Conservation (phyloP, 768 basidiomycete species). For the Stropharia rugosoannulata region DNA sequence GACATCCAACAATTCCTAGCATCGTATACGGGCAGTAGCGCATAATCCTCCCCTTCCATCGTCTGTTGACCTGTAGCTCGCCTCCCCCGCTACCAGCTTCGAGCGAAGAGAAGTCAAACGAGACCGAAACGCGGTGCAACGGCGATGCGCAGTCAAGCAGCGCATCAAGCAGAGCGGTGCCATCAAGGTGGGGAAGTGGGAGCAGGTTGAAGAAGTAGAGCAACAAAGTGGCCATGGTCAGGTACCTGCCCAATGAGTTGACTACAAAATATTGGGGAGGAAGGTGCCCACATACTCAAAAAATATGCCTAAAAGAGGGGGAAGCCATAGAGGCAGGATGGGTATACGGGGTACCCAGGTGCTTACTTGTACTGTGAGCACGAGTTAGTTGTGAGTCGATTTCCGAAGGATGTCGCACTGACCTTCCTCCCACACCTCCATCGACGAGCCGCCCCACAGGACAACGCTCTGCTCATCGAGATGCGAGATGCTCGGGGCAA, state of each 20-base stretch:
- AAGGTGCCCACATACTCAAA: slow-evolving; percentile 48
- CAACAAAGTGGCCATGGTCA: slow-evolving; percentile 67
- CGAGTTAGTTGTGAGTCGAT: not conserved
- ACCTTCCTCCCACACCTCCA: slow-evolving; percentile 71
- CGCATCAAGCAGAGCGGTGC: slow-evolving; percentile 50
- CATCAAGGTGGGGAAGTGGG: slow-evolving; percentile 72
- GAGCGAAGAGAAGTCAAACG: slow-evolving; percentile 33
- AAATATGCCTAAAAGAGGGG: slow-evolving; percentile 37
- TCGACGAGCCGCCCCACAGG: slow-evolving; percentile 71
- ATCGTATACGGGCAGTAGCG: slow-evolving; percentile 18
- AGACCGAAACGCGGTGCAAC: slow-evolving; percentile 1
- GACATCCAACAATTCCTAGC: slow-evolving; percentile 2
- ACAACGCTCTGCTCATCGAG: slow-evolving; percentile 37
- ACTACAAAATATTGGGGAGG: not conserved
- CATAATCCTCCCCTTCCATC: slow-evolving; percentile 22
- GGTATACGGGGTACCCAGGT: slow-evolving; percentile 41
- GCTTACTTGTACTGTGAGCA: slow-evolving; percentile 49
- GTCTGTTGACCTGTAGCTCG: slow-evolving; percentile 9
- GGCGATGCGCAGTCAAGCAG: slow-evolving; percentile 18
- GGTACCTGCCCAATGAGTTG: slow-evolving; percentile 42
- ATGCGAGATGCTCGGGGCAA: slow-evolving; percentile 24
- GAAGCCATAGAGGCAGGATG: slow-evolving; percentile 42
- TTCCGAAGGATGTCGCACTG: slow-evolving; percentile 15
- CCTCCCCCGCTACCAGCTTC: slow-evolving; percentile 15
- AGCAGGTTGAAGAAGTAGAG: slow-evolving; percentile 83